Evolutionary conservation across 202 grass and related monocot genomes (phyloP).

Genomic region (Bolboschoenoplectus hybrid): DNA sequence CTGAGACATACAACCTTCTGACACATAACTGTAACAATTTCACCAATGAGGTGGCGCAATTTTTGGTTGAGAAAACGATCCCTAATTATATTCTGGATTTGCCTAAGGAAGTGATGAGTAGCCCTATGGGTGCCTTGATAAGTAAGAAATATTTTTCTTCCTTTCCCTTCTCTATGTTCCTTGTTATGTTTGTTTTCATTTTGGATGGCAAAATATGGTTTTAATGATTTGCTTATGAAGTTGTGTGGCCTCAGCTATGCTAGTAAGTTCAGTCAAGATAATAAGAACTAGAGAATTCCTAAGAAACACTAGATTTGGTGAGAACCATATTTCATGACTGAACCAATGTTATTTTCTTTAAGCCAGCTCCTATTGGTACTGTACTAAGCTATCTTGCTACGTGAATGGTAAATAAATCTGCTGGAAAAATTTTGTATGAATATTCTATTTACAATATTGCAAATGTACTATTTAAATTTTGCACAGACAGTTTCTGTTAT

Average conservation of each 20-base stretch:
- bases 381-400: background rate
- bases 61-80: slow-evolving; percentile 54
- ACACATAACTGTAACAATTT: slow-evolving; percentile 95
- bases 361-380: background rate
- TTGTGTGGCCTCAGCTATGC: background rate
- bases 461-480: background rate
- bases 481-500: background rate
- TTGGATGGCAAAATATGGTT: background rate
- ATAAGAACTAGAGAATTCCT: background rate
- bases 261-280: background rate
- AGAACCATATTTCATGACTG: slow-evolving; percentile 14
- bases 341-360: background rate
- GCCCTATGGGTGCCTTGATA: slow-evolving; percentile 62
- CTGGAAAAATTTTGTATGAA: background rate
- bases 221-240: background rate
- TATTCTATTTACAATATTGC: slow-evolving; percentile 13
- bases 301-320: background rate
- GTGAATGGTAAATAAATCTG: background rate
- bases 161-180: background rate
- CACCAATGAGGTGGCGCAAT: slow-evolving; percentile 72
- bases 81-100: slow-evolving; percentile 78
- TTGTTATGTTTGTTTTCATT: slow-evolving; percentile 18
- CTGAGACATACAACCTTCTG: slow-evolving; percentile 66
- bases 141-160: slow-evolving; percentile 39
- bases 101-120: slow-evolving; percentile 77